Evolutionary conservation across 2,329 filamentous ascomycete species (phyloP).

Genomic region (Ceratocystis eucalypticola): DNA sequence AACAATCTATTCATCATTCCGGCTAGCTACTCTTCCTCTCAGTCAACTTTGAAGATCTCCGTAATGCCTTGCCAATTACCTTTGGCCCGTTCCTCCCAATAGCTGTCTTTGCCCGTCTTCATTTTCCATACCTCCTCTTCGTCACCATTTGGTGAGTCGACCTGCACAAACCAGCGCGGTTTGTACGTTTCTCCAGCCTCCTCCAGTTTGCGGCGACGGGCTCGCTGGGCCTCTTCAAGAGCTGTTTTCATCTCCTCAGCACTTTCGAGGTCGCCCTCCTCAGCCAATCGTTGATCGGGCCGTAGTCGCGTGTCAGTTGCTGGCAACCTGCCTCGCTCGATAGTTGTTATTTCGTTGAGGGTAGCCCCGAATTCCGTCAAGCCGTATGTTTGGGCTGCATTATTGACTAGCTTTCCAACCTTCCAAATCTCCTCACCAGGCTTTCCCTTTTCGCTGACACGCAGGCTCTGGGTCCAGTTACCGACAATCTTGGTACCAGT

Average conservation of each 20-base stretch:
- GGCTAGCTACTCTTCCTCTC: neutral
- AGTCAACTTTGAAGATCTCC: slow-evolving; percentile 34
- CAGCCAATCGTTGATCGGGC: slow-evolving; percentile 75
- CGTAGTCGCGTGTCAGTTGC: slow-evolving; percentile 71
- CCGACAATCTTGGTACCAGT: slow-evolving; percentile 58
- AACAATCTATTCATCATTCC: neutral
- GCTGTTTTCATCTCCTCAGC: slow-evolving; percentile 73
- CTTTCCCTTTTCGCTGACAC: slow-evolving; percentile 43
- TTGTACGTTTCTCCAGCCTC: slow-evolving; percentile 56
- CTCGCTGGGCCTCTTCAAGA: slow-evolving; percentile 75
- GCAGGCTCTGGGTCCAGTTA: slow-evolving; percentile 70
- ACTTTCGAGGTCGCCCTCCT: slow-evolving; percentile 66
- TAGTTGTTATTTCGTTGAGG: slow-evolving; percentile 73
- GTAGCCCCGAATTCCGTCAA: slow-evolving; percentile 73
- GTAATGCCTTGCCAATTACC: slow-evolving; percentile 50
- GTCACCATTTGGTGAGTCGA: slow-evolving; percentile 37
- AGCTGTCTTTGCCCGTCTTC: slow-evolving; percentile 70
- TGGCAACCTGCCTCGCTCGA: slow-evolving; percentile 63
- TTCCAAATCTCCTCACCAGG: slow-evolving; percentile 63
- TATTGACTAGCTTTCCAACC: slow-evolving; percentile 62
- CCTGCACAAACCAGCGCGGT: slow-evolving; percentile 74
- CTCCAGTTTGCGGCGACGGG: slow-evolving; percentile 61
- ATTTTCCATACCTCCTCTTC: slow-evolving; percentile 62
- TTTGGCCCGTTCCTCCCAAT: slow-evolving; percentile 74
- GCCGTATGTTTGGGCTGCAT: slow-evolving; percentile 69